These are phyloP conservation scores for Annulohypoxylon nitens DNA, from an alignment of 495 filamentous ascomycete species.

Conservation along the genomic window DNA sequence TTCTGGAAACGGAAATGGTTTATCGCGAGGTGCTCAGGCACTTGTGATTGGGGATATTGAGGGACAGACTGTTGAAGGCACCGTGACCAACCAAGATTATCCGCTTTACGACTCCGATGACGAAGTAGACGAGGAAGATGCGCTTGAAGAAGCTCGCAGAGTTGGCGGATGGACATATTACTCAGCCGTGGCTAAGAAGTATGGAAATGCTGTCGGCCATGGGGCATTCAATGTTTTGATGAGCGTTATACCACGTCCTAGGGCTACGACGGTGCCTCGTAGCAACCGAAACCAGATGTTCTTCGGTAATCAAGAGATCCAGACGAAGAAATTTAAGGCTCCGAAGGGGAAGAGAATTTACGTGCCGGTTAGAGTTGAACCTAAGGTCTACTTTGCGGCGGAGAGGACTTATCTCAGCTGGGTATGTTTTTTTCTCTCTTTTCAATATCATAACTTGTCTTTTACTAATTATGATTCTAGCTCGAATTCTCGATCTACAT, in stretches of 20 bases:
- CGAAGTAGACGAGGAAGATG: conserved; percentile 75
- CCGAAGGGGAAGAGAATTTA: conserved; percentile 94
- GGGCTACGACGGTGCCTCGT: conserved; percentile 69
- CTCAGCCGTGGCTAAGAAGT: conserved; percentile 61
- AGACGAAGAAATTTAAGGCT: conserved; percentile 80
- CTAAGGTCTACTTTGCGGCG: conserved; percentile 96
- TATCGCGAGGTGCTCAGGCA: conserved; percentile 51
- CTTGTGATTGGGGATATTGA: conserved; percentile 59
- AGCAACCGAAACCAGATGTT: conserved; percentile 63
- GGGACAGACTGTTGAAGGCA: conserved; percentile 60
- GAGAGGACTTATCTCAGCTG: conserved; percentile 96
- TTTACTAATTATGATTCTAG: conserved; percentile 53
- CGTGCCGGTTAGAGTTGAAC: conserved; percentile 94
- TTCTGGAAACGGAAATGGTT: conserved; percentile 47
- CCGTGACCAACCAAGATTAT: conserved; percentile 75
- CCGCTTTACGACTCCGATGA: conserved; percentile 94
- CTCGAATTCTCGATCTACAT: conserved; percentile 97
- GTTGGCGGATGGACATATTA: conserved; percentile 80
- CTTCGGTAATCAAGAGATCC: conserved; percentile 62
- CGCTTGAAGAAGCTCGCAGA: conserved; percentile 77
- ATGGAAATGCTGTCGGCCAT: conserved; percentile 49
- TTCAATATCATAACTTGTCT: not conserved
- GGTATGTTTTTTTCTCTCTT: conserved; percentile 61
- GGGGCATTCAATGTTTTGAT: conserved; percentile 61
- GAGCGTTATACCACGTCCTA: conserved; percentile 69